phyloP scores from a whole-genome alignment of 495 filamentous ascomycete species.

The Talaromyces proteolyticus region DNA sequence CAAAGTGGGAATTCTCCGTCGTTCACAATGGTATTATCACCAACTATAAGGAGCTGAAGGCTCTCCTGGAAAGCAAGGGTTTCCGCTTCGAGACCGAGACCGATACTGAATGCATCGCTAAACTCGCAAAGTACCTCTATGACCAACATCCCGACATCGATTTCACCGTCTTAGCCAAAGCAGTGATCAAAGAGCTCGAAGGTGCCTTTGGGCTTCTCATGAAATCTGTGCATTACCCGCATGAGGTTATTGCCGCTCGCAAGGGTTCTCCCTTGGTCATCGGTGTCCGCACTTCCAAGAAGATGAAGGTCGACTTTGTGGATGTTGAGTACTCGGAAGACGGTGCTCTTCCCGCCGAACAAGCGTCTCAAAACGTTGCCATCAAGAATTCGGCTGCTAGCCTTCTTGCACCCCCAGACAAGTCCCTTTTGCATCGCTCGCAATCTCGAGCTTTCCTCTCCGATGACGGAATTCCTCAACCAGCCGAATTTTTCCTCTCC shows the following conservation, averaged over 20 bases:
- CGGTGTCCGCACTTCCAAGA: constrained; percentile 89
- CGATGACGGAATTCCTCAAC: constrained; percentile 93
- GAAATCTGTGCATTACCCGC: constrained; percentile 97
- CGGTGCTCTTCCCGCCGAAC: constrained; percentile 80
- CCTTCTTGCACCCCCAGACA: constrained; percentile 84
- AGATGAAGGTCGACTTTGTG: constrained; percentile 99
- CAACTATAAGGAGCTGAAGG: constrained; percentile 99
- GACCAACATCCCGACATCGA: constrained; percentile 92
- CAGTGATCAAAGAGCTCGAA: constrained; percentile 96
- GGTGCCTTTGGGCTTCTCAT: constrained; percentile 94
- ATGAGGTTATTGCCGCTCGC: constrained; percentile 94
- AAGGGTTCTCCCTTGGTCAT: constrained; percentile 97
- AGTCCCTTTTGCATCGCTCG: constrained; percentile 93
- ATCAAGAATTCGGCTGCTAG: constrained; percentile 83
- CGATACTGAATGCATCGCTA: constrained; percentile 98
- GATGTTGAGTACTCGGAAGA: constrained; percentile 96
- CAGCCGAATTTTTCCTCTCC: constrained; percentile 98
- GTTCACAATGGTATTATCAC: constrained; percentile 99
- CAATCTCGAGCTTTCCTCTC: constrained; percentile 98
- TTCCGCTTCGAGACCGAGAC: constrained; percentile 99
- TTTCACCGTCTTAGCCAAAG: constrained; percentile 93
- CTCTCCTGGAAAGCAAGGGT: constrained; percentile 85
- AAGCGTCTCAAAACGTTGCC: constrained; percentile 92
- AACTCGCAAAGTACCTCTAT: constrained; percentile 96
- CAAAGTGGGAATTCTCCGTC: constrained; percentile 90